phyloP scores from a whole-genome alignment of 169 alveolate genomes.

The Plasmodium vivax region DNA sequence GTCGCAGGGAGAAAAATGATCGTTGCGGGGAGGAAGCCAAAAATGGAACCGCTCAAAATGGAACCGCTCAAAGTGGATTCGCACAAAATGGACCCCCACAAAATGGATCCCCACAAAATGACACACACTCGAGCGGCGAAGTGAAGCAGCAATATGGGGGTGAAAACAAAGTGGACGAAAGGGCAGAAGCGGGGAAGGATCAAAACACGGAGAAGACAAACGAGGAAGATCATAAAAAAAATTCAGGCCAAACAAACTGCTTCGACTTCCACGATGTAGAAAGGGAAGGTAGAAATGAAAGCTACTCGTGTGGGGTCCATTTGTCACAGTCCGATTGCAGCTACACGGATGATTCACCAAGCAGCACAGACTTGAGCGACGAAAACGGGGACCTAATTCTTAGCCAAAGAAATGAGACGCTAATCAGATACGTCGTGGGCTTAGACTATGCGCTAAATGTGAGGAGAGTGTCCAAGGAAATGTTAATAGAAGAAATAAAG shows the following conservation, averaged over 20 bases:
- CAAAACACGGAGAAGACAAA: not conserved
- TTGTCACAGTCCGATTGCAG: not conserved
- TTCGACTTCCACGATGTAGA: not conserved
- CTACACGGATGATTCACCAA: not conserved
- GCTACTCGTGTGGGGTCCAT: not conserved
- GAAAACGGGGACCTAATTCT: constrained; percentile 1
- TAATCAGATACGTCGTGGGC: constrained; percentile 42
- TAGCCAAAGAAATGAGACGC: constrained; percentile 14
- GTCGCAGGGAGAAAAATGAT: not conserved
- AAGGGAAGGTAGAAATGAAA: not conserved
- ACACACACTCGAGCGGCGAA: not conserved
- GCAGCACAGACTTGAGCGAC: constrained; percentile 5
- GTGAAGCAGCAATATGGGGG: not conserved
- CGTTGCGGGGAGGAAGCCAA: not conserved
- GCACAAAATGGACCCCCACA: not conserved
- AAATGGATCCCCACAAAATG: not conserved
- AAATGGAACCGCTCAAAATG: not conserved
- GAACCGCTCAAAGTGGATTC: not conserved
- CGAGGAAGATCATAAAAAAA: not conserved
- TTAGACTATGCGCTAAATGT: constrained; percentile 65
- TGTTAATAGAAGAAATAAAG: constrained; percentile 60
- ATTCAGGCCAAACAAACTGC: not conserved
- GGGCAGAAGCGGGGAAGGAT: not conserved
- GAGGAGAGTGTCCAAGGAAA: constrained; percentile 43
- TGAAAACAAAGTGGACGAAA: not conserved